Base-by-base conservation (phyloP, 2,329 filamentous ascomycete genomes). In the Epichloe scottii region DNA sequence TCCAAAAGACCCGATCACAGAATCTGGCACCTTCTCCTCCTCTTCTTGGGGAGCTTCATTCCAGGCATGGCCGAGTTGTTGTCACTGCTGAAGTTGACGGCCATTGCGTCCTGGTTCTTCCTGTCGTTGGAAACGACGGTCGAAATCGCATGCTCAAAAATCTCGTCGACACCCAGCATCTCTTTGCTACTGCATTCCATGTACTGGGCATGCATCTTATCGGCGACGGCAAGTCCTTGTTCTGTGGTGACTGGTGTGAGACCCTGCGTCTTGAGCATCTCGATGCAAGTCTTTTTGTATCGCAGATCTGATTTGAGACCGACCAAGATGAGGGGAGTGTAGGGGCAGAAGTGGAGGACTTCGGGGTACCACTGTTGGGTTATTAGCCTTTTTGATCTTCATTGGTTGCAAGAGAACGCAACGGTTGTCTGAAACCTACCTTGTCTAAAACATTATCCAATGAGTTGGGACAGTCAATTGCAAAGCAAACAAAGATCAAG, bases 161-260 rank as follows among this genome's bases (percentile, higher is more conserved):
- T 93, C 63, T 97, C 91, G 66, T 97, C 89, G 44, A 98, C 91
- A 51, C 93, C 93, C 50, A 78, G 82, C 85, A 95, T 93, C 71
- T 96, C 93, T 71, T 97, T 97, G 70, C 89, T 95, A 66, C 89
- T 95, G 77, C 93, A 98, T 72, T 98, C 93, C 80, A 95, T 91
- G 73, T 98, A 98, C 63, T 84, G 78, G 12, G 93, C 93, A 56
- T 84, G 83, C 93, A 98, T 98, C 72, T 91, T 93, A 63, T 84
- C 80, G 51, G 93, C 90, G 26, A 98, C 90, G 8, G 81, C 78
- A 64, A 85, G 79, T 56, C 91, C 93, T 70, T 98, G 91, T 61
- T 95, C 87, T 48, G 83, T 82, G 1, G 90, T 96, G 46, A 98
- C 91, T 5, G 93, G 93, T 2, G 91, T 97, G 53, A 98, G 79